These are phyloP conservation scores for Claviceps spartinae DNA, from an alignment of 2,329 filamentous ascomycete species.

Conservation along the genomic window DNA sequence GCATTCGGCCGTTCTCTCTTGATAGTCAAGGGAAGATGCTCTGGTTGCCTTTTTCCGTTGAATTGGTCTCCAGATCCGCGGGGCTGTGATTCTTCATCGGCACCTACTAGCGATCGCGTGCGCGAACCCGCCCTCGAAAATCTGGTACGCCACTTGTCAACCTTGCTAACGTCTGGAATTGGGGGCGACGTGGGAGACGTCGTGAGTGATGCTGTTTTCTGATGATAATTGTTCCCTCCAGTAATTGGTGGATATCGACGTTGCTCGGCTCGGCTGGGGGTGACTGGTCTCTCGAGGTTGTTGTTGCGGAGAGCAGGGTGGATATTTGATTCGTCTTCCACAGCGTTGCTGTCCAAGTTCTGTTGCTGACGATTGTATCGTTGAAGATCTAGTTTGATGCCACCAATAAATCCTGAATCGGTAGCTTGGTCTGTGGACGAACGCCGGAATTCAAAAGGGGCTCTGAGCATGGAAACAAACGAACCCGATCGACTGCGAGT, in stretches of 20 bases:
- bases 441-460: constrained; percentile 21
- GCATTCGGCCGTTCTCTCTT: neutral
- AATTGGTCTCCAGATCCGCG: neutral
- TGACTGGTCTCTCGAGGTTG: constrained; percentile 6
- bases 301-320: constrained; percentile 22
- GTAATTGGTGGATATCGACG: constrained; percentile 25
- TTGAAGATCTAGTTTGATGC: constrained; percentile 27
- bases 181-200: constrained; percentile 16
- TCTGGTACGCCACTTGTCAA: constrained; percentile 19
- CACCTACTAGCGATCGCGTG: neutral
- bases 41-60: neutral
- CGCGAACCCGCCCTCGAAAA: constrained; percentile 10
- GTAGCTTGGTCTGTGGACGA: constrained; percentile 18
- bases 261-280: constrained; percentile 12
- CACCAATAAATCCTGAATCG: constrained; percentile 26
- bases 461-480: constrained; percentile 21
- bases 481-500: constrained; percentile 23
- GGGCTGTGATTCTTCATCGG: neutral
- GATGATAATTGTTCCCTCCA: constrained; percentile 14
- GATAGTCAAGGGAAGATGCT: neutral
- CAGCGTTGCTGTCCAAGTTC: constrained; percentile 14
- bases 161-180: constrained; percentile 18
- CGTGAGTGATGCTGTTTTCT: constrained; percentile 15
- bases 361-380: constrained; percentile 20
- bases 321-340: constrained; percentile 14